These are phyloP conservation scores for Metschnikowia chrysomelidarum DNA, from an alignment of 805 yeast species.

Conservation along the genomic window DNA sequence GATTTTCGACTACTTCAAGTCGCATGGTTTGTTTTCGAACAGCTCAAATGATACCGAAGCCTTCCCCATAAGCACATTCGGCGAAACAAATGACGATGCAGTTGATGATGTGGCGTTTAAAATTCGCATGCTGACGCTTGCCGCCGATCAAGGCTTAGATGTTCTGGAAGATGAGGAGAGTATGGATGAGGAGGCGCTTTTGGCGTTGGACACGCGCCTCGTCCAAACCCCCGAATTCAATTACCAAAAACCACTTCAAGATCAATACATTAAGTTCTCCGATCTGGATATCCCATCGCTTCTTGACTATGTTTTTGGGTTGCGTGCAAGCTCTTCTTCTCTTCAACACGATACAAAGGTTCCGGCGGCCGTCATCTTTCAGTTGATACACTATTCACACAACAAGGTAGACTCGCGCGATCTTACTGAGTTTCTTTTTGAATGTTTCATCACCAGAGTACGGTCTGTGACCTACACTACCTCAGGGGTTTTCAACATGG, in stretches of 20 bases:
- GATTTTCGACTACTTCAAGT: conserved; percentile 56
- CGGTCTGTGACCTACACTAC: conserved; percentile 58
- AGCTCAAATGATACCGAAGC: conserved; percentile 10
- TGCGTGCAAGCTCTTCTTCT: conserved; percentile 39
- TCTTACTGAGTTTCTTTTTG: conserved; percentile 57
- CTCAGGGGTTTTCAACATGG: conserved; percentile 54
- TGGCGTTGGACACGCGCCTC: conserved; percentile 29
- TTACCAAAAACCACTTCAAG: conserved; percentile 52
- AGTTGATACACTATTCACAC: conserved; percentile 68
- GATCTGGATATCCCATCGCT: conserved; percentile 54
- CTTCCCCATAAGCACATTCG: conserved; percentile 17
- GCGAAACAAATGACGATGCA: conserved; percentile 24
- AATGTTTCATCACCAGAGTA: conserved; percentile 59
- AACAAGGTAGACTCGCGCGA: conserved; percentile 52
- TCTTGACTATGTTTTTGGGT: conserved; percentile 46
- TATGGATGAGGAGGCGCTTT: conserved; percentile 26
- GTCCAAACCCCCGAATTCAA: conserved; percentile 45
- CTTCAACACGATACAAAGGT: conserved; percentile 48
- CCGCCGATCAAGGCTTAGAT: conserved; percentile 20
- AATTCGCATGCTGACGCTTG: conserved; percentile 33
- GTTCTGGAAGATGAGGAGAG: conserved; percentile 21
- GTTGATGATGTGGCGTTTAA: conserved; percentile 35
- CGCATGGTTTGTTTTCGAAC: conserved; percentile 40
- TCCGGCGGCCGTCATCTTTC: conserved; percentile 71
- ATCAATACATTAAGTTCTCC: conserved; percentile 59